Evolutionary conservation across 768 basidiomycete genomes (phyloP).

Genomic region (Tylopilus rubrobrunneus): DNA sequence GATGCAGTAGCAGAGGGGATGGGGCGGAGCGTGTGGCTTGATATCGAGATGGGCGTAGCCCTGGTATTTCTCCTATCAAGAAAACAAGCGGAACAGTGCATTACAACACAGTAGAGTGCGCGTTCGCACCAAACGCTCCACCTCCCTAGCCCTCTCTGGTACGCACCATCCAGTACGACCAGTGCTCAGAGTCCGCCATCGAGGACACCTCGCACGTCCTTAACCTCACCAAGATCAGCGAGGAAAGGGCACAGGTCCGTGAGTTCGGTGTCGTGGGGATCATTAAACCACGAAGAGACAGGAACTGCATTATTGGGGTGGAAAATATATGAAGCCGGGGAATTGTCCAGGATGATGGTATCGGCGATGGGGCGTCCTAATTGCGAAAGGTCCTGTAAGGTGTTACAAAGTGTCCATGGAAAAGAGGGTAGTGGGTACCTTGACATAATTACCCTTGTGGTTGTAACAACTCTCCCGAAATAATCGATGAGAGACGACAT

Average conservation of each 20-base stretch:
- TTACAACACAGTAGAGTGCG: conserved; percentile 27
- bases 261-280: conserved; percentile 96
- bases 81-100: conserved; percentile 26
- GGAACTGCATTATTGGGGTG: conserved; percentile 99
- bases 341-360: conserved; percentile 98
- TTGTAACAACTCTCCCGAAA: conserved; percentile 99
- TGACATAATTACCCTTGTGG: conserved; percentile 98
- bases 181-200: conserved; percentile 69
- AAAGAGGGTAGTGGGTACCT: conserved; percentile 51
- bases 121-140: conserved; percentile 18
- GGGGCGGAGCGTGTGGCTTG: neutral
- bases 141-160: conserved; percentile 15
- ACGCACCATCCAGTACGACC: conserved; percentile 17
- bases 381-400: conserved; percentile 90
- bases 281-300: conserved; percentile 99
- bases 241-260: conserved; percentile 95
- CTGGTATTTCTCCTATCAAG: conserved; percentile 30
- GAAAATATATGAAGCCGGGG: conserved; percentile 98
- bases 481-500: conserved; percentile 88
- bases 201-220: conserved; percentile 88
- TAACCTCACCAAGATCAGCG: conserved; percentile 76
- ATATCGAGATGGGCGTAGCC: conserved; percentile 15
- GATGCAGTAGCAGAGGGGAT: conserved; percentile 5
- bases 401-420: neutral
- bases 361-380: conserved; percentile 91